Evolutionary conservation across 2,329 filamentous ascomycete species (phyloP), one percentile per base, ranked within the genome.

Genomic region (Colletotrichum sp.): DNA sequence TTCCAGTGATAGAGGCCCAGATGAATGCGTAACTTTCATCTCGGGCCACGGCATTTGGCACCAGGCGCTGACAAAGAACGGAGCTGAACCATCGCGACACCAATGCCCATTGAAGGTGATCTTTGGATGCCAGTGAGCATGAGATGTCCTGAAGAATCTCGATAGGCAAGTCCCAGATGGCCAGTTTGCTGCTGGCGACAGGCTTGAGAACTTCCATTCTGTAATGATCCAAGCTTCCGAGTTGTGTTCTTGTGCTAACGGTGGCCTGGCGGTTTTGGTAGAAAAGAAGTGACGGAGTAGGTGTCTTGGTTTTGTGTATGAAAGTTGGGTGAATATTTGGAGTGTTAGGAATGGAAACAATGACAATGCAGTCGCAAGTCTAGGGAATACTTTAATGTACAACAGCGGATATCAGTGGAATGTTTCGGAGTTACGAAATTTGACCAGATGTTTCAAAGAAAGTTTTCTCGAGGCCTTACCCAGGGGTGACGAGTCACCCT

Each of bases 1-100:
- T 10, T 2, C 43, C 43, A 13, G 10, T 52, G 6, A 0, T 3
- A 13, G 0, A 4, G n/a, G 43, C 43, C 43, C 43, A 52, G 4
- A 13, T 52, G 4, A 52, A 52, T 4, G 43, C 43, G 1, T 21
- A 1, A n/a, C 18, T 7, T 1, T 48, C 39, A n/a, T 48, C 2
- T 52, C 12, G n/a, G 0, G 43, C 43, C 2, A 52, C 43, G n/a
- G 43, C 43, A 52, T 52, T 52, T 7, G 43, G 43, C 2, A 52
- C 43, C 1, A 52, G 43, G 6, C 43, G 43, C 43, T 7, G 43
- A 52, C n/a, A 13, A 7, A 52, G 43, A 24, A 52, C n/a, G n/a
- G n/a, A 52, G 43, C 43, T 52, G 6, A 52, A 52, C 43, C 10
- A 52, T 24, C 12, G 43, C n/a, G 43, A 52, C 6, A 7, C 43